A percentile compares a stretch with the other conserved stretches of the same genome.
These are phyloP conservation scores for Cladosporium sp. DNA, from an alignment of 2,329 filamentous ascomycete genomes.

Conservation along the genomic window DNA sequence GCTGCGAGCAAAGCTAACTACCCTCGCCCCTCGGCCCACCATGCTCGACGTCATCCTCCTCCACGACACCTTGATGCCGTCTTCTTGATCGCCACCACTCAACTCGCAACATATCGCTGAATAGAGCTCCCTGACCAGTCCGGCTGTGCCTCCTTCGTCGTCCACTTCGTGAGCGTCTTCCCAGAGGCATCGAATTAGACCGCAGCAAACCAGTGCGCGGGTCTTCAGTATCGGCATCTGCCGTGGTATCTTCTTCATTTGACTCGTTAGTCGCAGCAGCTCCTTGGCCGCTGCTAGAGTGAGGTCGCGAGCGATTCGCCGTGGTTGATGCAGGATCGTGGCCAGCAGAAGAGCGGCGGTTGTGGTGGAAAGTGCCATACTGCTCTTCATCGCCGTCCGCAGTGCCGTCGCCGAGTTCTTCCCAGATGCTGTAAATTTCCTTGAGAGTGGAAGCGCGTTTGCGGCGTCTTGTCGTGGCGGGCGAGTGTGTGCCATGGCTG, in stretches of 20 bases:
- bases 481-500: constrained; percentile 12
- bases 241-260: not conserved
- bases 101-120: constrained; percentile 27
- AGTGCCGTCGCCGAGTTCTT: constrained; percentile 25
- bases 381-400: constrained; percentile 10
- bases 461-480: constrained; percentile 19
- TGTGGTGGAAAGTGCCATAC: constrained; percentile 23
- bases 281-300: constrained; percentile 15
- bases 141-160: constrained; percentile 16
- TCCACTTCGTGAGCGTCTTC: not conserved
- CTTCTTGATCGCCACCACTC: constrained; percentile 27
- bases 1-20: not conserved
- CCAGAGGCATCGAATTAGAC: not conserved
- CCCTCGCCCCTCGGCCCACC: not conserved
- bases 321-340: constrained; percentile 17
- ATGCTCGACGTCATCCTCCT: not conserved
- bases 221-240: constrained; percentile 7
- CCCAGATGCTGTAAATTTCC: constrained; percentile 31
- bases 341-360: not conserved
- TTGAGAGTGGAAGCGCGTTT: constrained; percentile 30
- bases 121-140: constrained; percentile 26
- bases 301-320: constrained; percentile 14
- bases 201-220: constrained; percentile 3
- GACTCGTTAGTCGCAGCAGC: not conserved
- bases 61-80: not conserved